These are phyloP conservation scores for Atkinsonella texensis DNA, from an alignment of 2,329 filamentous ascomycete species.

Conservation along the genomic window DNA sequence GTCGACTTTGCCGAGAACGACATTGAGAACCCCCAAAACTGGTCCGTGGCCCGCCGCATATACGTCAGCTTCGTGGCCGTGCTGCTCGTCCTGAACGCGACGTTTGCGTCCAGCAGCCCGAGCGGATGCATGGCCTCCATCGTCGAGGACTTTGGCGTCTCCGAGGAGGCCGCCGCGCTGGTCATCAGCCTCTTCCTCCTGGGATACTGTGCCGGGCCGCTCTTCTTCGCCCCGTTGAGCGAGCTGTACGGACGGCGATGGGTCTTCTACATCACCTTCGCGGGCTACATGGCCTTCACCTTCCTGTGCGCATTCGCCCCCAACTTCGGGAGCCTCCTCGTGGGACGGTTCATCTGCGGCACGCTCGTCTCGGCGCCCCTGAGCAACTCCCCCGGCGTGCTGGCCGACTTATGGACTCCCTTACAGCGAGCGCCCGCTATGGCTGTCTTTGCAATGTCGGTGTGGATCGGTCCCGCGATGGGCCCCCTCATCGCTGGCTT, in stretches of 20 bases:
- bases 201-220: constrained; percentile 44
- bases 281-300: constrained; percentile 36
- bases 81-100: constrained; percentile 41
- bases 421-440: constrained; percentile 40
- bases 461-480: constrained; percentile 40
- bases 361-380: constrained; percentile 40
- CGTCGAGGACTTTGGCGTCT: constrained; percentile 29
- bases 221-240: constrained; percentile 44
- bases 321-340: constrained; percentile 39
- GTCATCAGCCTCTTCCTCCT: constrained; percentile 43
- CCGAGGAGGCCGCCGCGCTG: constrained; percentile 32
- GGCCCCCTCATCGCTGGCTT: constrained; percentile 46
- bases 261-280: constrained; percentile 39
- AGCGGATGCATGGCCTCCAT: constrained; percentile 22
- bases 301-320: constrained; percentile 42
- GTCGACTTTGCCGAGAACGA: constrained; percentile 39
- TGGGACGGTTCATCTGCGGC: constrained; percentile 43
- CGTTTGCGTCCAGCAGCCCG: constrained; percentile 31
- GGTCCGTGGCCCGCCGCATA: constrained; percentile 27
- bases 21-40: constrained; percentile 38
- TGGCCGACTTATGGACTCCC: constrained; percentile 42
- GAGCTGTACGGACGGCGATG: constrained; percentile 45
- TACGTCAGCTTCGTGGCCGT: constrained; percentile 30
- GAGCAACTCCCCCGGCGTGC: constrained; percentile 36
- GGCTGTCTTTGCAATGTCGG: constrained; percentile 40